Percentiles rank a stretch among this genome's conserved stretches.
Evolutionary conservation across 2,329 filamentous ascomycete species (phyloP).

Genomic region (Stagonosporopsis chrysanthemi): DNA sequence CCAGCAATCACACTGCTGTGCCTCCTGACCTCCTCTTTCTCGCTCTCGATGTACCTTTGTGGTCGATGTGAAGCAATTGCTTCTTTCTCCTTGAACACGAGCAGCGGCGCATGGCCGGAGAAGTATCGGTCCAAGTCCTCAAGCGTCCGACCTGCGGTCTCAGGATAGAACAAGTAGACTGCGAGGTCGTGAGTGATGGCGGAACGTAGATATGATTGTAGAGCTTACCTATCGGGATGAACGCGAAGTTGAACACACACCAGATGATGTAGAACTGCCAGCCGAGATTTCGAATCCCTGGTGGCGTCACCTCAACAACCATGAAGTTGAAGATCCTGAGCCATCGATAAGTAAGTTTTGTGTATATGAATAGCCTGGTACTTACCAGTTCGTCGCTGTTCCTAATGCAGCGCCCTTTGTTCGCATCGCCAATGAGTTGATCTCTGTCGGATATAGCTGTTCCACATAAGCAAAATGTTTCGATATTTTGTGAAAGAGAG

Average conservation of each 20-base stretch:
- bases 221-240: conserved; percentile 51
- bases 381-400: conserved; percentile 59
- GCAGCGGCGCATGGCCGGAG: conserved; percentile 37
- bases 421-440: conserved; percentile 59
- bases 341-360: neutral
- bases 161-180: conserved; percentile 42
- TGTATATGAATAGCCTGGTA: no score
- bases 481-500: no score
- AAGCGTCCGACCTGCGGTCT: conserved; percentile 40
- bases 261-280: conserved; percentile 58
- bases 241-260: conserved; percentile 56
- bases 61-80: conserved; percentile 57
- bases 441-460: conserved; percentile 56
- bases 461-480: neutral
- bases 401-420: conserved; percentile 59
- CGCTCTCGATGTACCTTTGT: conserved; percentile 54
- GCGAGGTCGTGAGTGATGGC: conserved; percentile 1
- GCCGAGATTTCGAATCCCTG: conserved; percentile 51
- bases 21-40: conserved; percentile 42
- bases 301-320: conserved; percentile 52
- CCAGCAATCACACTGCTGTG: conserved; percentile 32
- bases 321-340: conserved; percentile 18
- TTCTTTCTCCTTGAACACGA: conserved; percentile 59
- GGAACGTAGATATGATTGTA: no score
- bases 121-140: conserved; percentile 45